These are phyloP conservation scores for Silene vulgaris DNA, from an alignment of 179 eudicot species.

Conservation along the genomic window DNA sequence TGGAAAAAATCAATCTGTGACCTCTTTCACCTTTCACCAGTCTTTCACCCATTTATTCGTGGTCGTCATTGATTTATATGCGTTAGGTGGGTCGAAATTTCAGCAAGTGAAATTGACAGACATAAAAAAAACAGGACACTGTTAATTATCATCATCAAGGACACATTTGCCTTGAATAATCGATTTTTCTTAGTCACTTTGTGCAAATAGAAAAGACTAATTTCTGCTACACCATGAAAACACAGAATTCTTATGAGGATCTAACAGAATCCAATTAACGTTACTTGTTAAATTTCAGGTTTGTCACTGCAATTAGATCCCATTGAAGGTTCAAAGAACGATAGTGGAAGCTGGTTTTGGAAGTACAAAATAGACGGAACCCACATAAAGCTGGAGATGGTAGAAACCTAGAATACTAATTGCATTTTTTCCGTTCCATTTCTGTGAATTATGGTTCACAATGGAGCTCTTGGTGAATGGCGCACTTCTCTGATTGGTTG, in stretches of 20 bases:
- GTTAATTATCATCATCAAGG: too few species aligned
- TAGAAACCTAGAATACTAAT: slow-evolving; percentile 43
- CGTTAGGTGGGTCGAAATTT: too few species aligned
- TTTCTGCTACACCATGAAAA: background rate
- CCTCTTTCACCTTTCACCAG: background rate
- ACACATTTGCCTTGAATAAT: background rate
- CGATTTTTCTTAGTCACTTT: background rate
- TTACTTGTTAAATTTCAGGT: slow-evolving; percentile 41
- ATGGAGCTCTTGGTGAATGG: slow-evolving; percentile 22
- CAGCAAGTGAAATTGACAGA: too few species aligned
- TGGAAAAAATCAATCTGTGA: background rate
- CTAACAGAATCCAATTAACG: background rate
- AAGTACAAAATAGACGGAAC: slow-evolving; percentile 59
- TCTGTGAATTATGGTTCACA: slow-evolving; percentile 77
- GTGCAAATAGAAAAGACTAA: background rate
- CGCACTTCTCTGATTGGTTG: slow-evolving; percentile 34
- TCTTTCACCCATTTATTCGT: too few species aligned
- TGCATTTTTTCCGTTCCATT: slow-evolving; percentile 25
- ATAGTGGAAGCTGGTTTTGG: slow-evolving; percentile 96
- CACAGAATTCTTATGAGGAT: background rate
- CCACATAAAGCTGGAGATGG: slow-evolving; percentile 66
- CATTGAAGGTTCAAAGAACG: slow-evolving; percentile 53
- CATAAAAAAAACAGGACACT: too few species aligned
- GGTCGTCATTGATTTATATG: too few species aligned
- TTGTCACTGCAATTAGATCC: slow-evolving; percentile 52